Base-by-base conservation (phyloP, 495 filamentous ascomycete genomes). In the Aspergillus carlsbadensis region DNA sequence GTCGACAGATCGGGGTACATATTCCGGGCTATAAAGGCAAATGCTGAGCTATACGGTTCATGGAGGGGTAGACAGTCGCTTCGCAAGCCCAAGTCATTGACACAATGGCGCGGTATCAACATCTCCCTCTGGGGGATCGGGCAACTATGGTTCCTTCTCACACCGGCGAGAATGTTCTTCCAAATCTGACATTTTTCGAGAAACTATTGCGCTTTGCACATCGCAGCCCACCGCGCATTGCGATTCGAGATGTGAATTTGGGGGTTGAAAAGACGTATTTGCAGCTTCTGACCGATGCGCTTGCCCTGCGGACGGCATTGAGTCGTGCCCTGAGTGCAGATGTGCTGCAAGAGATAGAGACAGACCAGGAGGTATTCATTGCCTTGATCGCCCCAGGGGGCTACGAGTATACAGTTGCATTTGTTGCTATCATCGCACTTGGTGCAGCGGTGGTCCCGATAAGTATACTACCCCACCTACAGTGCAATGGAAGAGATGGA, bases 341-440 rank as follows among this genome's bases (percentile, higher is more conserved):
- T 35, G 56, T 52, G 29, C 57, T 58, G 20, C 50, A 42, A 0
- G 59, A 68, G 10, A 57, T 80, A 1, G 56, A 62, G 3, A 57
- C 59, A 6, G 59, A 71, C 21, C 64, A 72, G 11, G 77, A 78
- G 53, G 71, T 80, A 8, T 79, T 73, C 53, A 70, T 80, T 54
- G 74, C 70, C 2, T 51, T 80, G 4, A 58, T 80, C 15, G 76
- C 74, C 4, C 66, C 75, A 0, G 77, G 78, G 1, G 74, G 77
- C 0, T 80, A 79, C 57, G 78, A 79, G 49, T 80, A 75, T 33
- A 68, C 74, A 1, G 75, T 79, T 8, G 75, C 70, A 1, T 71
- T 78, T 47, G 62, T 78, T 13, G 71, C 76, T 0, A 70, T 74
- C 10, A 62, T 78, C 11, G 74, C 78, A 1, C 31, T 77, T 1